Base-by-base conservation (phyloP, 257 asterid species). In the Haberlea rhodopensis region DNA sequence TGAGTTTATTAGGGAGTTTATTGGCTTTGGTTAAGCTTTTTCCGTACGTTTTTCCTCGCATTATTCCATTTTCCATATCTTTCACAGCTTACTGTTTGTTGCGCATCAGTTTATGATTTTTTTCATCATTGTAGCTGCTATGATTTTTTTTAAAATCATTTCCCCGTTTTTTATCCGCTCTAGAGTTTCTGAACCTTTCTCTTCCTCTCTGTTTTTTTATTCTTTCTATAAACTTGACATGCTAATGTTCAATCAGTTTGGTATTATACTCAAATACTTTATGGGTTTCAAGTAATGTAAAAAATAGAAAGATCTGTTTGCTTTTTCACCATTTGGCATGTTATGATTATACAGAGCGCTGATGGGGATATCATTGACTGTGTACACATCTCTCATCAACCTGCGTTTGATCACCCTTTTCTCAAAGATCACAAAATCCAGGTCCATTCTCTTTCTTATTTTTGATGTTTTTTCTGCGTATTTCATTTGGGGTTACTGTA, bases 301-400 rank as follows among this genome's bases (percentile, higher is more conserved):
- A 31, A 13, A 8, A 7, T 9, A 20, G 23, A 34, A n/a, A 53
- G 52, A 46, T 60, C 32, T 60, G 25, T 37, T 23, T 5, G 23
- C 23, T 48, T 26, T n/a, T 37, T 37, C 65, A 53, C 15, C 49
- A 48, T 67, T 68, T 72, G 65, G 19, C 9, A 8, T 58, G 27
- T 73, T 59, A 53, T 77, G 63, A 54, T 66, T 74, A 49, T 73
- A 62, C 95, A 89, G 96, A 89, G 95, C 49, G 80, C 87, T 60
- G 96, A 89, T 75, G 96, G 96, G 27, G 95, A 89, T 85, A 77
- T 65, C 68, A 89, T 89, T 59, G 96, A 89, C 81, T 89, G 96
- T 69, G 88, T 89, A 8, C 94, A 71, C 85, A 77, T 89, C 73
- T 77, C 95, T 80, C 83, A 84, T 48, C 96, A 89, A 63, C 94